Evolutionary conservation across 2,329 filamentous ascomycete genomes (phyloP).

Genomic region (Claviceps pazoutovae): DNA sequence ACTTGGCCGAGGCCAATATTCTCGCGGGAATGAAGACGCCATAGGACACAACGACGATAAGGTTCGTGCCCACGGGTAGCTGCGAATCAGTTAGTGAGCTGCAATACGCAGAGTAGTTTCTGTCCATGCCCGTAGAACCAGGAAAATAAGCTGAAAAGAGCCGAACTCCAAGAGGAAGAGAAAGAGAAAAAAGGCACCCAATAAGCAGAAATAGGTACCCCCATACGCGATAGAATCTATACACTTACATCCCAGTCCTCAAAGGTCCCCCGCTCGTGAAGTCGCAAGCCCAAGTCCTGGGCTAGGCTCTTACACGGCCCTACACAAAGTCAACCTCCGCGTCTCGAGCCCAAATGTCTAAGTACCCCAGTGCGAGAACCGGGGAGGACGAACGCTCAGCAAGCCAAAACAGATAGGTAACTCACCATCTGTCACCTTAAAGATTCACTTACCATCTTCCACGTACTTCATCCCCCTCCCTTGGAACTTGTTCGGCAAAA

Average conservation of each 20-base stretch:
- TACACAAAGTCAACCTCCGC: constrained; percentile 17
- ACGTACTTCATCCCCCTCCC: constrained; percentile 52
- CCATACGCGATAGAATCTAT: background rate
- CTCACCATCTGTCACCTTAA: constrained; percentile 22
- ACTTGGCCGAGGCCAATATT: constrained; percentile 54
- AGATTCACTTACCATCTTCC: constrained; percentile 21
- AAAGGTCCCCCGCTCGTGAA: constrained; percentile 73
- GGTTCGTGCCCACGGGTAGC: constrained; percentile 50
- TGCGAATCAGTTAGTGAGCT: constrained; percentile 14
- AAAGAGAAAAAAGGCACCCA: background rate
- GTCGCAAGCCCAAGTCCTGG: constrained; percentile 43
- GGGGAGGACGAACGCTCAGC: background rate
- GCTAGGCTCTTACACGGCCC: constrained; percentile 63
- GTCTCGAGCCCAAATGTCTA: too few relatives aligned
- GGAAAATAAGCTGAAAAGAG: background rate
- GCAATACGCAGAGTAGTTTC: background rate
- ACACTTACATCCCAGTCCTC: constrained; percentile 57
- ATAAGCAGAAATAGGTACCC: background rate
- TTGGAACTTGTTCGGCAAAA: constrained; percentile 61
- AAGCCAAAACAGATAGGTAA: background rate
- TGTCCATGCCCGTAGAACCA: background rate
- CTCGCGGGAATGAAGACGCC: constrained; percentile 74
- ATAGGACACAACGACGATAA: constrained; percentile 89
- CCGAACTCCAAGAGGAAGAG: background rate
- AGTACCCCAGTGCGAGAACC: too few relatives aligned